Evolutionary conservation across 2,329 filamentous ascomycete genomes (phyloP).

Genomic region (Aureobasidium sp.): DNA sequence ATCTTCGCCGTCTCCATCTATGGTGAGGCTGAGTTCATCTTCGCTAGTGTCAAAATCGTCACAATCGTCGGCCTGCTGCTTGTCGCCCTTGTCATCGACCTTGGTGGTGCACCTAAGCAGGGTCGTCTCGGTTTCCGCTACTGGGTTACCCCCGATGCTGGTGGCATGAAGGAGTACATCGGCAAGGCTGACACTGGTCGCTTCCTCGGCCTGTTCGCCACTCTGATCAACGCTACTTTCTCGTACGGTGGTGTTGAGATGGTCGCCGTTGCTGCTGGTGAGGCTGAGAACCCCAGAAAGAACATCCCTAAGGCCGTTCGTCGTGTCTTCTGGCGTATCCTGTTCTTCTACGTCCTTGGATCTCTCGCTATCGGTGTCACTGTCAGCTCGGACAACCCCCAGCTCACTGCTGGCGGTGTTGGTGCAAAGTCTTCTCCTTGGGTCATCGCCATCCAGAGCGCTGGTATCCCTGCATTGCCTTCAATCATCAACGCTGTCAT

Average conservation of each 20-base stretch:
- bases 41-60: conserved; percentile 43
- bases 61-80: conserved; percentile 36
- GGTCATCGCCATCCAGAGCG: conserved; percentile 61
- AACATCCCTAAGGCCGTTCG: conserved; percentile 48
- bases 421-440: conserved; percentile 43
- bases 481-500: conserved; percentile 70
- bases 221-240: conserved; percentile 42
- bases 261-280: conserved; percentile 48
- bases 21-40: conserved; percentile 46
- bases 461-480: conserved; percentile 58
- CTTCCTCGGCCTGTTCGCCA: conserved; percentile 54
- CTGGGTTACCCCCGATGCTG: conserved; percentile 37
- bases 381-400: conserved; percentile 46
- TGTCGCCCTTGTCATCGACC: conserved; percentile 47
- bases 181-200: conserved; percentile 47
- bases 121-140: conserved; percentile 57
- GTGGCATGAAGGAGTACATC: conserved; percentile 49
- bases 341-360: conserved; percentile 50
- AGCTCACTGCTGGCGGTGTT: conserved; percentile 39
- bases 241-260: conserved; percentile 46
- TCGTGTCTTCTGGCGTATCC: conserved; percentile 46
- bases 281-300: conserved; percentile 44
- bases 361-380: conserved; percentile 52
- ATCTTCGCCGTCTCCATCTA: conserved; percentile 45
- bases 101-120: conserved; percentile 52